Evolutionary conservation across 345 rosid genomes (phyloP), one percentile per base, ranked within the genome.

Genomic region (Orychophragmus violaceus): DNA sequence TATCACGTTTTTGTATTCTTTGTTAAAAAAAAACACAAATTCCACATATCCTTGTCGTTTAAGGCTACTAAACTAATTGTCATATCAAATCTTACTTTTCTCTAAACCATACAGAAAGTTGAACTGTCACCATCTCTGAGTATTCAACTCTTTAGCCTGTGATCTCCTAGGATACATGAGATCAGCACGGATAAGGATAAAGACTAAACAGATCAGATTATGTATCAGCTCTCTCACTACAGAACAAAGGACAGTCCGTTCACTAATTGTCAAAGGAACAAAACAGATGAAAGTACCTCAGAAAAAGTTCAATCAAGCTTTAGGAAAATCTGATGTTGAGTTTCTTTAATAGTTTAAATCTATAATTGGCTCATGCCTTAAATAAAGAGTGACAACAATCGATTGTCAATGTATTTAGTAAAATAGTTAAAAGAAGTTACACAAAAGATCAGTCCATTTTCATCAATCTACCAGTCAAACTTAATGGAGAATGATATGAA

Each of bases 31-130:
- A 7, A 14, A 35, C 27, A 17, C 35, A 49, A 27, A 57, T 57
- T 64, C 66, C n/a, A 71, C 53, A n/a, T 14, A 56, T 72, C 71
- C 64, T 19, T 57, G 71, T 36, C 28, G 11, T 64, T 64, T 64
- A 56, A 33, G 27, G 41, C 21, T 54, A 54, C 57, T 61, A 30
- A n/a, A 16, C 18, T 14, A 32, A 6, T 61, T 24, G 65, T 24
- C 28, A 17, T 59, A 48, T 36, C 53, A 32, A 33, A 49, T 24
- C 49, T 29, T 23, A 36, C 25, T 71, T 56, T 29, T 62, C 70
- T 5, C n/a, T 48, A 57, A 48, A 57, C 28, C 6, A 56, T 19
- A n/a, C 0, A 48, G 14, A 22, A 48, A 35, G 44, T 57, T 64
- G n/a, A 37, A 21, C 14, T 22, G 46, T 64, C 71, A 29, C 44